These are phyloP conservation scores for Cicer cuneatum DNA, from an alignment of 306 rosid genomes.

Conservation along the genomic window DNA sequence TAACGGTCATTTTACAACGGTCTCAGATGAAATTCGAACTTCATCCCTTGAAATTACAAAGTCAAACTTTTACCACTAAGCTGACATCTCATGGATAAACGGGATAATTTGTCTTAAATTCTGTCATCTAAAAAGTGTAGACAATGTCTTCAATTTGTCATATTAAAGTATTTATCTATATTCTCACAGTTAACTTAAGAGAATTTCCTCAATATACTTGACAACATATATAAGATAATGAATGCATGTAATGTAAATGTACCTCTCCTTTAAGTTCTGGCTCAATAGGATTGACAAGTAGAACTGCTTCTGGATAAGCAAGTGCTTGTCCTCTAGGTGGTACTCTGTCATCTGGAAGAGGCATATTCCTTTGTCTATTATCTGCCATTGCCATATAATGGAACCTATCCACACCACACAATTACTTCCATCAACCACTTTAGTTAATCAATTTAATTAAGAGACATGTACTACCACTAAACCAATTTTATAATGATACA, in stretches of 20 bases:
- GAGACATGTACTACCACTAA: too few relatives aligned
- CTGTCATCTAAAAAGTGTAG: background rate
- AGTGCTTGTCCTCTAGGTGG: constrained; percentile 63
- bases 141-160: background rate
- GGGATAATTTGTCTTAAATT: background rate
- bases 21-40: too few relatives aligned
- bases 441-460: background rate
- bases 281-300: constrained; percentile 74
- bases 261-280: constrained; percentile 86
- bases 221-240: background rate
- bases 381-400: constrained; percentile 95
- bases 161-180: background rate
- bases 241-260: background rate
- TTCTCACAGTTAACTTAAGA: background rate
- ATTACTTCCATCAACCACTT: background rate
- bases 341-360: constrained; percentile 79
- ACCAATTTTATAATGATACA: too few relatives aligned
- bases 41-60: too few relatives aligned
- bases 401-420: constrained; percentile 59
- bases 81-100: too few relatives aligned
- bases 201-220: background rate
- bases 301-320: constrained; percentile 84
- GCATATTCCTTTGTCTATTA: constrained; percentile 85
- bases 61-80: too few relatives aligned
- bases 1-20: too few relatives aligned